Evolutionary conservation across 139 green algal species (phyloP).

Genomic region (Cymbomonas tetramitiformis): DNA sequence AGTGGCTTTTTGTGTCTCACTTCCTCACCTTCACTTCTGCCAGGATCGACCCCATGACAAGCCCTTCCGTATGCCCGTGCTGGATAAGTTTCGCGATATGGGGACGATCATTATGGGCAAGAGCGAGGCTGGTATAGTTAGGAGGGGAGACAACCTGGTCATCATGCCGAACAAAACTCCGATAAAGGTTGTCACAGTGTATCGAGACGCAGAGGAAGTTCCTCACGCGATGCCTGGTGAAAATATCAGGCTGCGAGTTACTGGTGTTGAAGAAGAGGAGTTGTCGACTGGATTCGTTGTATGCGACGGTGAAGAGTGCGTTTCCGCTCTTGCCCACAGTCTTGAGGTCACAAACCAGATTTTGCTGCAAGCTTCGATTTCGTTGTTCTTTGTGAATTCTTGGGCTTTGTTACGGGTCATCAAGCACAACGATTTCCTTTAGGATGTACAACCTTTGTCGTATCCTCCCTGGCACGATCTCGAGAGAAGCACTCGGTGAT

Average conservation of each 20-base stretch:
- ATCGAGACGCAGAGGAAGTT: conserved; percentile 78
- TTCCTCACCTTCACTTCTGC: too few species aligned
- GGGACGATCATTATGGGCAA: conserved; percentile 97
- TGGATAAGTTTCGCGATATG: conserved; percentile 94
- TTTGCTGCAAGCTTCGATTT: too few species aligned
- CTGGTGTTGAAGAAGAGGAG: conserved; percentile 67
- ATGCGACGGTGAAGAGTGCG: too few species aligned
- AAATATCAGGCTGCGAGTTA: conserved; percentile 36
- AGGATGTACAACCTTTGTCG: too few species aligned
- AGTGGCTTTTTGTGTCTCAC: too few species aligned
- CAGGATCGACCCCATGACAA: conserved; percentile 27
- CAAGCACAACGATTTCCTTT: too few species aligned
- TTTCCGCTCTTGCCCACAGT: too few species aligned
- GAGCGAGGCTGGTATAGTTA: conserved; percentile 73
- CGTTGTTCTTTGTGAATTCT: too few species aligned
- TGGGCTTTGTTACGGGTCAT: too few species aligned
- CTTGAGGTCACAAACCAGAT: background rate
- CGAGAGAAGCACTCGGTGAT: too few species aligned
- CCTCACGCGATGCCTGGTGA: conserved; percentile 39
- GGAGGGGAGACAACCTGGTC: conserved; percentile 56
- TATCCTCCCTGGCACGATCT: too few species aligned
- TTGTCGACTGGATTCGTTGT: conserved; percentile 83
- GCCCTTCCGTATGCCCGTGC: conserved; percentile 66
- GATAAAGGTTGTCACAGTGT: conserved; percentile 77
- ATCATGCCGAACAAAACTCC: conserved; percentile 87